phyloP scores from a whole-genome alignment of 2,329 filamentous ascomycete genomes.

The Cladophialophora yegresii region DNA sequence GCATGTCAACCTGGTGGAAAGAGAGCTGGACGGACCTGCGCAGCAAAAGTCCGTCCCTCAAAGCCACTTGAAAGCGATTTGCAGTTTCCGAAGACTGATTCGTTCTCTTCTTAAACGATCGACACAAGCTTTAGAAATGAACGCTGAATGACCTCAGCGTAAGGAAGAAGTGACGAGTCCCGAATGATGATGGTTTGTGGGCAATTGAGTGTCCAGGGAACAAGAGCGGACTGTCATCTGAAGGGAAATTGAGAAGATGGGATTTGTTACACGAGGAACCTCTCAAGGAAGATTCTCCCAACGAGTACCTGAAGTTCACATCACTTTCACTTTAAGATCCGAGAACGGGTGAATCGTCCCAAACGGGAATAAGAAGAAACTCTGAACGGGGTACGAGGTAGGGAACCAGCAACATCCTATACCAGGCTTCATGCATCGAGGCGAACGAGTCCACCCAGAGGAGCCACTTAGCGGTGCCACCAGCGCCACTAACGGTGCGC shows the following conservation, averaged over 20 bases:
- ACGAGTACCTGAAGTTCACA: neutral
- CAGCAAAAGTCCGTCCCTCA: neutral
- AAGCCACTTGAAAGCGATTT: neutral
- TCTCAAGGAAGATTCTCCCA: neutral
- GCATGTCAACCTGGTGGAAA: neutral
- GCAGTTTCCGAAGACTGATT: neutral
- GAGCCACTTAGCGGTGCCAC: neutral
- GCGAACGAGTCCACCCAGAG: neutral
- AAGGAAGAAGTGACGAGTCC: neutral
- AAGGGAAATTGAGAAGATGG: neutral
- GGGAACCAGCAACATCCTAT: neutral
- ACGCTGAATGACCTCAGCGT: neutral
- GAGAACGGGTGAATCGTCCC: neutral
- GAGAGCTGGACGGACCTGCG: neutral
- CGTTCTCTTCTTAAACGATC: neutral
- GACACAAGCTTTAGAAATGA: neutral
- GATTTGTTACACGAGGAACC: neutral
- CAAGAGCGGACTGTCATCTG: neutral
- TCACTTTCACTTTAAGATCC: neutral
- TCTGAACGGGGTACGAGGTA: neutral
- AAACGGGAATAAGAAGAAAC: neutral
- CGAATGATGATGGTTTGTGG: neutral
- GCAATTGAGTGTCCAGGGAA: neutral
- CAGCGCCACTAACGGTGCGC: constrained; percentile 9
- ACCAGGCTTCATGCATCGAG: constrained; percentile 1